Conservation (phyloP, 2,329 filamentous ascomycete genomes). For the Aspergillus brunneoviolaceus region DNA sequence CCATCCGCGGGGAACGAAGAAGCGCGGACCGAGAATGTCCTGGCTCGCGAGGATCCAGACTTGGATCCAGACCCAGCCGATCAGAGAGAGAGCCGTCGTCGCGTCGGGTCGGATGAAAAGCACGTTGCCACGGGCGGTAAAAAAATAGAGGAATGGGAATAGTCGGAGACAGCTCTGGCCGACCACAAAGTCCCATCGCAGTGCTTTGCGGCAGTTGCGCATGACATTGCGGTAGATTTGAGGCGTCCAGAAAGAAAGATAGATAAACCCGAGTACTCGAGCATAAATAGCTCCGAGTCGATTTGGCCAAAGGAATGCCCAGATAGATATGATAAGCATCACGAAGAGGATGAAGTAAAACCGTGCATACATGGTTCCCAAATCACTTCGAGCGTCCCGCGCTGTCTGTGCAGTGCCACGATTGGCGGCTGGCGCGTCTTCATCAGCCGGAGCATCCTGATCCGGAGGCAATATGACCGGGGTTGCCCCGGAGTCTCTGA, state of each 20-base stretch:
- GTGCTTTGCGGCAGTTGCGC: constrained; percentile 85
- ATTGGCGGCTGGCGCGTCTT: constrained; percentile 31
- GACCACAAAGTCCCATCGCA: constrained; percentile 87
- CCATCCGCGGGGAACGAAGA: constrained; percentile 72
- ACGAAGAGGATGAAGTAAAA: constrained; percentile 62
- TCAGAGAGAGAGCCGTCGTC: constrained; percentile 62
- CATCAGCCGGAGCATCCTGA: constrained; percentile 51
- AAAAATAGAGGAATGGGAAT: constrained; percentile 82
- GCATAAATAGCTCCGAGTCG: constrained; percentile 55
- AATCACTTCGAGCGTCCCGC: constrained; percentile 45
- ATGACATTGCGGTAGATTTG: constrained; percentile 89
- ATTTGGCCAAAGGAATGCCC: constrained; percentile 58
- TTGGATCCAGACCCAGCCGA: constrained; percentile 84
- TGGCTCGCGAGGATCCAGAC: constrained; percentile 75
- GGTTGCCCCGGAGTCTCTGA: constrained; percentile 50
- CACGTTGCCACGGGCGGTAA: constrained; percentile 73
- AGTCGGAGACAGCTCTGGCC: constrained; percentile 79
- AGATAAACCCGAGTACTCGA: constrained; percentile 66
- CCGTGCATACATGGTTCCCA: constrained; percentile 60
- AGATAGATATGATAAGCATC: constrained; percentile 59
- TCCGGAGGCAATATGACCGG: constrained; percentile 61
- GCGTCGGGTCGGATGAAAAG: constrained; percentile 72
- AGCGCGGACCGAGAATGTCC: constrained; percentile 82
- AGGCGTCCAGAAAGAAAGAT: constrained; percentile 88
- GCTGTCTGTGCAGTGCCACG: constrained; percentile 35